Percentiles rank a stretch among this genome's conserved stretches.
phyloP scores from a whole-genome alignment of 805 yeast species.

The Blastobotrys americana region DNA sequence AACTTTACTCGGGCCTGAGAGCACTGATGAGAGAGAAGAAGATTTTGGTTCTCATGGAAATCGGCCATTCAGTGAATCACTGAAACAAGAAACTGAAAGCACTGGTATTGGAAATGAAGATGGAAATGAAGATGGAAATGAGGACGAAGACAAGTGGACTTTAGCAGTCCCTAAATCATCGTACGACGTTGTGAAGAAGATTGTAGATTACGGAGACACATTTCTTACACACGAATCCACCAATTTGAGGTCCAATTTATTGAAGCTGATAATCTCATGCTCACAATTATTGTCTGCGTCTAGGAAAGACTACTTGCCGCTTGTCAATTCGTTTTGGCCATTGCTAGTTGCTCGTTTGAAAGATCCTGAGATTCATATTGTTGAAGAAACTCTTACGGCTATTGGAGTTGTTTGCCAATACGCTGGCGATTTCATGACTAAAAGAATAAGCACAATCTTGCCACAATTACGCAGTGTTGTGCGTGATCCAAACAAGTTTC shows the following conservation, averaged over 20 bases:
- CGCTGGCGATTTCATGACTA: constrained; percentile 32
- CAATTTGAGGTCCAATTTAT: constrained; percentile 47
- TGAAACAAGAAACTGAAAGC: constrained; percentile 35
- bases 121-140: constrained; percentile 20
- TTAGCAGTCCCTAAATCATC: constrained; percentile 58
- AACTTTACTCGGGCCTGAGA: constrained; percentile 12
- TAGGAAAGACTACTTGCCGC: constrained; percentile 39
- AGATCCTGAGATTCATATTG: constrained; percentile 29
- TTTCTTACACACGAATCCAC: constrained; percentile 60
- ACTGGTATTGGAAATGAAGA: constrained; percentile 32
- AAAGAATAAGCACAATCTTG: constrained; percentile 26
- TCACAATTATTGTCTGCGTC: constrained; percentile 51
- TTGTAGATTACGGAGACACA: constrained; percentile 63
- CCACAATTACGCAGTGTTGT: constrained; percentile 7
- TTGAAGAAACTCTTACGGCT: constrained; percentile 26
- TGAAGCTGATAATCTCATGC: constrained; percentile 40
- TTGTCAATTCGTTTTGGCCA: constrained; percentile 50
- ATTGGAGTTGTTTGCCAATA: constrained; percentile 23
- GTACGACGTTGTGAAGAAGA: constrained; percentile 52
- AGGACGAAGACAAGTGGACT: constrained; percentile 44
- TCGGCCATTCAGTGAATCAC: constrained; percentile 25
- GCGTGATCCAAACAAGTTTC: constrained; percentile 1
- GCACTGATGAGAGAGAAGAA: no score
- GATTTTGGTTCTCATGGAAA: constrained; percentile 4
- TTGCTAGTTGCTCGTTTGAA: constrained; percentile 27